Percentiles rank a stretch among this genome's conserved stretches.
phyloP scores from a whole-genome alignment of 768 basidiomycete species.

The Calvatia gigantea region DNA sequence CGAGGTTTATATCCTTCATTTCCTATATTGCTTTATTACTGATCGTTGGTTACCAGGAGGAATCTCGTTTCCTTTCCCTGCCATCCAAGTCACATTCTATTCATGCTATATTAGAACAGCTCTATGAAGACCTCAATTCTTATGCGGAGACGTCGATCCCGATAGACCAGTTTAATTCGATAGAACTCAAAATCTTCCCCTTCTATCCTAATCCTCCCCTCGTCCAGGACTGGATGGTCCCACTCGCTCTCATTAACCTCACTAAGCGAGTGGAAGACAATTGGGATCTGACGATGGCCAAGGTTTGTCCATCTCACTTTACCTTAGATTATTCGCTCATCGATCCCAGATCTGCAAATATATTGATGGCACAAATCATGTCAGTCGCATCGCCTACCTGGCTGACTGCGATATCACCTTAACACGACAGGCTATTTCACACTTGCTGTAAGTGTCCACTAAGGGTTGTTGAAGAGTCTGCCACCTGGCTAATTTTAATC shows the following conservation, averaged over 20 bases:
- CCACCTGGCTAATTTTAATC: not conserved
- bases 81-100: slow-evolving; percentile 62
- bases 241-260: slow-evolving; percentile 83
- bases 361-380: slow-evolving; percentile 91
- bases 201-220: slow-evolving; percentile 92
- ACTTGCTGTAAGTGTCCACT: slow-evolving; percentile 68
- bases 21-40: slow-evolving; percentile 4
- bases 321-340: not conserved
- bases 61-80: slow-evolving; percentile 84
- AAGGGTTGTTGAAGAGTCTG: not conserved
- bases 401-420: slow-evolving; percentile 85
- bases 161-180: slow-evolving; percentile 89
- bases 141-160: slow-evolving; percentile 95
- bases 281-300: slow-evolving; percentile 94
- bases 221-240: slow-evolving; percentile 95
- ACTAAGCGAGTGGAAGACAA: slow-evolving; percentile 79
- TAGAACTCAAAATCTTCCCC: slow-evolving; percentile 94
- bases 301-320: slow-evolving; percentile 40
- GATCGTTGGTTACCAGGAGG: slow-evolving; percentile 52
- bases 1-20: slow-evolving; percentile 58
- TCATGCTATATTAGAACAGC: slow-evolving; percentile 86
- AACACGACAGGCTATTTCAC: slow-evolving; percentile 83
- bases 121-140: slow-evolving; percentile 96
- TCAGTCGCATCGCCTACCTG: slow-evolving; percentile 85
- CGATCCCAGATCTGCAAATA: slow-evolving; percentile 59